Conservation (phyloP, 73 alveolate genomes). For the Symbiodinium natans region DNA sequence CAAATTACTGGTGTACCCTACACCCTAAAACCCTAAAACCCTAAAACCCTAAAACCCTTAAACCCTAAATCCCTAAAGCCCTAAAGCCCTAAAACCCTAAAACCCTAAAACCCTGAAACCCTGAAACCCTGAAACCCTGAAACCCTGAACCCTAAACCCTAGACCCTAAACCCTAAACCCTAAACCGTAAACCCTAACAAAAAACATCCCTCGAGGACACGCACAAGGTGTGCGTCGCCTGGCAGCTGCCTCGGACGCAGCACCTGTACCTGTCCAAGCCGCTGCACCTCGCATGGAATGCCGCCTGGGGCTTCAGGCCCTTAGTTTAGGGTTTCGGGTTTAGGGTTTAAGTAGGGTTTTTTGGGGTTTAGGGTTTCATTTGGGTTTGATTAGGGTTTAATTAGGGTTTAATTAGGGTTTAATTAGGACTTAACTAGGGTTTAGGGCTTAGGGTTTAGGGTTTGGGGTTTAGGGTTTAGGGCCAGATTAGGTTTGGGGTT, state of each 20-base stretch:
- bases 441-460: too few species aligned
- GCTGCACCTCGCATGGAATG: background rate
- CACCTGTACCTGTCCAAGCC: constrained; percentile 13
- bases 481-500: too few species aligned
- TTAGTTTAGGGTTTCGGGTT: background rate
- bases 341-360: background rate
- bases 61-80: too few species aligned
- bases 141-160: background rate
- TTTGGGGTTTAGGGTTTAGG: too few species aligned
- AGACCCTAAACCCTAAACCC: background rate
- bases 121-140: too few species aligned
- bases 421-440: too few species aligned
- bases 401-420: too few species aligned
- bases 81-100: too few species aligned
- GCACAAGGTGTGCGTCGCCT: background rate
- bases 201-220: background rate
- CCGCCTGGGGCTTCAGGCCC: background rate
- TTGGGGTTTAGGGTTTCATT: background rate
- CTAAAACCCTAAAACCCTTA: too few species aligned
- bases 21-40: background rate
- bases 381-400: too few species aligned
- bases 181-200: background rate
- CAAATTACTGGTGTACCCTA: background rate
- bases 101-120: too few species aligned
- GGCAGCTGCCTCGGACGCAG: constrained; percentile 14